These are phyloP conservation scores for Yarrowia osloensis DNA, from an alignment of 805 yeast species.

Conservation along the genomic window DNA sequence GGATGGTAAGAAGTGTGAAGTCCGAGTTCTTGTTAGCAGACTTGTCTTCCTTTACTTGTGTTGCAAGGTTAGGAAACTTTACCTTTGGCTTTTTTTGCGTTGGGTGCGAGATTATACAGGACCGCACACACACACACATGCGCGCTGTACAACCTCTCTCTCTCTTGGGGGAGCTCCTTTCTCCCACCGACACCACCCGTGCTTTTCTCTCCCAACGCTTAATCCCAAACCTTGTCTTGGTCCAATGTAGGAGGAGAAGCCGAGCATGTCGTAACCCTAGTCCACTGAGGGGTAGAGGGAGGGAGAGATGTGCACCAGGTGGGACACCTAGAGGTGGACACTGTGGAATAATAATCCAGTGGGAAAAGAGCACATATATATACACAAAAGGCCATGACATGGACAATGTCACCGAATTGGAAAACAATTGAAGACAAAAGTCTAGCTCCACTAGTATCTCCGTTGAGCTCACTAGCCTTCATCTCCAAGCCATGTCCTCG, in stretches of 20 bases:
- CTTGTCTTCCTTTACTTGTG: background rate
- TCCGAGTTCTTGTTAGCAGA: background rate
- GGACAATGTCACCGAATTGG: background rate
- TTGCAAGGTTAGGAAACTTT: slow-evolving; percentile 3
- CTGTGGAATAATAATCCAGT: background rate
- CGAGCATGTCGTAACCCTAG: slow-evolving; percentile 30
- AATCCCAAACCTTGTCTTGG: slow-evolving; percentile 3
- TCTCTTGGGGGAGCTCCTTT: background rate
- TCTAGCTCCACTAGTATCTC: no score
- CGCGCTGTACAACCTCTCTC: background rate
- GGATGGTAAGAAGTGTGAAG: background rate
- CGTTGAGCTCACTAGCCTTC: no score
- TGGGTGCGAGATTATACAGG: slow-evolving; percentile 17
- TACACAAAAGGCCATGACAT: background rate
- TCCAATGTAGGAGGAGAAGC: slow-evolving; percentile 30
- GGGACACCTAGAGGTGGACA: no score
- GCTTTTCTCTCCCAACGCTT: slow-evolving; percentile 23
- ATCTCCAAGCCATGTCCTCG: no score
- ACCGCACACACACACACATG: background rate
- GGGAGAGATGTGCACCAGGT: no score
- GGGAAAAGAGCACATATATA: background rate
- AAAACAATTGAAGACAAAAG: no score
- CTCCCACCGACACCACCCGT: background rate
- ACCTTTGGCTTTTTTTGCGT: background rate
- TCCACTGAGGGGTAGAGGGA: slow-evolving; percentile 19